phyloP scores from a whole-genome alignment of 1,139 yeast genomes.

The Ogataea hybrid region DNA sequence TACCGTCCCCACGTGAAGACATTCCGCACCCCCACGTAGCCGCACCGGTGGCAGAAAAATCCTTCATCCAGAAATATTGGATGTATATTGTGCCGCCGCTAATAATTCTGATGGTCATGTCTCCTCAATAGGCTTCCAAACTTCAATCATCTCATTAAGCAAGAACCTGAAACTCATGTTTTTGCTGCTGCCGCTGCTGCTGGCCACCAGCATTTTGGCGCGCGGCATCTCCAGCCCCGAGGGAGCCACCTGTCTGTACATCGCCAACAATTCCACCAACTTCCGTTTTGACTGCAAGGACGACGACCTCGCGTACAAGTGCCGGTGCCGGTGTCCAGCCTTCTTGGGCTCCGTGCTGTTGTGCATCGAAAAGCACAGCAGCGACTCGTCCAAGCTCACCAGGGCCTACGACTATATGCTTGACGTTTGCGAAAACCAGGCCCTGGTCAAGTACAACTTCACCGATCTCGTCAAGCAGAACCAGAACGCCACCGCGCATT shows the following conservation, averaged over 20 bases:
- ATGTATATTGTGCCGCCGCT: conserved; percentile 43
- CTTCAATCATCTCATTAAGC: background rate
- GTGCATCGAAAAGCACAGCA: conserved; percentile 32
- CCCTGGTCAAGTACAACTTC: conserved; percentile 26
- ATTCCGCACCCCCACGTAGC: conserved; percentile 8
- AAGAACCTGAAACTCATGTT: background rate
- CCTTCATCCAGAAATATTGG: conserved; percentile 57
- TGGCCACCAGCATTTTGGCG: conserved; percentile 8
- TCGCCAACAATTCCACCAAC: conserved; percentile 31
- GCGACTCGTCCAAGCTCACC: conserved; percentile 28
- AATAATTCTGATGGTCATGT: conserved; percentile 32
- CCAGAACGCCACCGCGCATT: conserved; percentile 27
- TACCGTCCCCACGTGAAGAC: conserved; percentile 14
- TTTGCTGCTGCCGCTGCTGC: background rate
- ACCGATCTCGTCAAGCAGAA: conserved; percentile 27
- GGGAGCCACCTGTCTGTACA: conserved; percentile 34
- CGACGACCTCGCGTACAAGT: conserved; percentile 30
- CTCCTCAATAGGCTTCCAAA: conserved; percentile 14
- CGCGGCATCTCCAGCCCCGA: conserved; percentile 30
- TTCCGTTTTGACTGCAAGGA: conserved; percentile 34
- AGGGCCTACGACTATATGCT: conserved; percentile 31
- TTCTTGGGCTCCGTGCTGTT: conserved; percentile 35
- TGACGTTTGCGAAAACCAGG: conserved; percentile 33
- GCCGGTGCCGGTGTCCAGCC: conserved; percentile 32
- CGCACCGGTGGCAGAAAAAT: conserved; percentile 37